These are phyloP conservation scores for Prunus salicina DNA, from an alignment of 306 rosid genomes.

Conservation along the genomic window DNA sequence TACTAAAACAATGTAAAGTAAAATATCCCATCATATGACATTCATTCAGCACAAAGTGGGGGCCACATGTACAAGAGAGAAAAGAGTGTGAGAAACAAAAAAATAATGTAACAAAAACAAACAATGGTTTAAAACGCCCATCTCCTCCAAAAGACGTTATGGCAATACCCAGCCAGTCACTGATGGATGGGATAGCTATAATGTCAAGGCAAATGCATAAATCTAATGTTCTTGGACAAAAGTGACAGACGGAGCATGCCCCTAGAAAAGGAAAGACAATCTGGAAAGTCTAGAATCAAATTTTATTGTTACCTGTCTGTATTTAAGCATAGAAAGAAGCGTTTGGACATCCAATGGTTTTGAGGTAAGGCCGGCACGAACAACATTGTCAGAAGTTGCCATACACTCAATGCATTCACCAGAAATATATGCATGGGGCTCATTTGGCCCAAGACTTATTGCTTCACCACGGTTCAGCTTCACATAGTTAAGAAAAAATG, in stretches of 20 bases:
- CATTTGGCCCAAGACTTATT: constrained; percentile 37
- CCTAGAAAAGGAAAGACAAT: not conserved
- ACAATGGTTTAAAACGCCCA: not conserved
- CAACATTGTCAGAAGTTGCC: constrained; percentile 51
- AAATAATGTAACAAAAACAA: not conserved
- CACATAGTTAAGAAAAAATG: constrained; percentile 39
- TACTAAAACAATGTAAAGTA: not conserved
- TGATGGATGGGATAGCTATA: not conserved
- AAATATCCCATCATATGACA: not conserved
- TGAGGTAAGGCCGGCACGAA: constrained; percentile 44
- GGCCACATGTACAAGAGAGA: too few species aligned
- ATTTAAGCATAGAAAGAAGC: constrained; percentile 41
- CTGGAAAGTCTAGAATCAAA: not conserved
- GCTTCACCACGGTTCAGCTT: constrained; percentile 42
- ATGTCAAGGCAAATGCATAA: not conserved
- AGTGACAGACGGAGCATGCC: not conserved
- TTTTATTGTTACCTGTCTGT: constrained; percentile 30
- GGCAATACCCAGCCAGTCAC: not conserved
- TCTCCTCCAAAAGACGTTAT: too few species aligned
- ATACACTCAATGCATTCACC: constrained; percentile 47
- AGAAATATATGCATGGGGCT: constrained; percentile 42
- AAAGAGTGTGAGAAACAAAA: too few species aligned
- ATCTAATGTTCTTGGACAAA: not conserved
- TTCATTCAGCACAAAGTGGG: not conserved
- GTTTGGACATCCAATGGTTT: constrained; percentile 34